Conservation (phyloP, 345 rosid species). For the Melastoma malabathricum region DNA sequence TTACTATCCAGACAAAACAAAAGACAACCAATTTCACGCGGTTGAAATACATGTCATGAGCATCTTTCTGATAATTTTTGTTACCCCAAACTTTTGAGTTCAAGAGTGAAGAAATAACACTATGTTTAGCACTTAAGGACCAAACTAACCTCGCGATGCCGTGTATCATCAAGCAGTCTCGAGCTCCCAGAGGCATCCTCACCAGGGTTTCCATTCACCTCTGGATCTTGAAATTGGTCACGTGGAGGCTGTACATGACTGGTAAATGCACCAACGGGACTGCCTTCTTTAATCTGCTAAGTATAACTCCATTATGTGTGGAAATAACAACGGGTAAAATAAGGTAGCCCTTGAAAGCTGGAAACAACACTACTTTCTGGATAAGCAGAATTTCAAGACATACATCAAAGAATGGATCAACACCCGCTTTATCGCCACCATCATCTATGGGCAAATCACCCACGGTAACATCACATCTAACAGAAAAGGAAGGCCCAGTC, state of each 20-base stretch:
- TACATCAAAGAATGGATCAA: no score
- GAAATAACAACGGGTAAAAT: no score
- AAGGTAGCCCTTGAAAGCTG: background rate
- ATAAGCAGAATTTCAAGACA: no score
- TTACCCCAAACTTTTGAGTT: no score
- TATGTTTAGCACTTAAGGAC: background rate
- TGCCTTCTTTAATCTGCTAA: constrained; percentile 5
- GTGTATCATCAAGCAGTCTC: constrained; percentile 8
- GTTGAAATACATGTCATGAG: no score
- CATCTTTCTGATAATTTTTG: no score
- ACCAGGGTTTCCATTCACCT: background rate
- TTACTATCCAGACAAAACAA: no score
- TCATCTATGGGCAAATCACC: constrained; percentile 11
- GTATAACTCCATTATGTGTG: background rate
- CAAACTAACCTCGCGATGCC: constrained; percentile 28
- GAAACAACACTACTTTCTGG: background rate
- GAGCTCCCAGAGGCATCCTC: constrained; percentile 6
- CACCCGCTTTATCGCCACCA: background rate
- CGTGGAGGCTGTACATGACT: no score
- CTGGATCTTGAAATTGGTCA: no score
- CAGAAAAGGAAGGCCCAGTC: constrained; percentile 6
- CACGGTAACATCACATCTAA: constrained; percentile 8
- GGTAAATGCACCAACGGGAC: no score
- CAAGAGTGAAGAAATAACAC: no score
- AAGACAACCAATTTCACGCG: no score